Percentiles rank a stretch among this genome's conserved stretches.
These are phyloP conservation scores for Raffaelea ambrosiae DNA, from an alignment of 2,329 filamentous ascomycete genomes.

Conservation along the genomic window DNA sequence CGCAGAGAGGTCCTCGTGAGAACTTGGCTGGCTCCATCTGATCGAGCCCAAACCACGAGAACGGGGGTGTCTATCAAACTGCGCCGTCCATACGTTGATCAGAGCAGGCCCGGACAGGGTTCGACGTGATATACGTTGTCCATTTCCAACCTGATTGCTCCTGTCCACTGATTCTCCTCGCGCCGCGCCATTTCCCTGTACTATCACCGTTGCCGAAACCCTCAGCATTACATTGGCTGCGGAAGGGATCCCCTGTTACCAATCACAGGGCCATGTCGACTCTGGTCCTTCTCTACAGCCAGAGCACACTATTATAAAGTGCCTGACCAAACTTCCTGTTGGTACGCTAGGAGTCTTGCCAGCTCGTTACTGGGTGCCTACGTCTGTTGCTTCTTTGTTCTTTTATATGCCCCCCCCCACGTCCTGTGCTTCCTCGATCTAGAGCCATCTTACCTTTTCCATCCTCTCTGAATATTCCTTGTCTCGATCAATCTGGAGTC, in stretches of 20 bases:
- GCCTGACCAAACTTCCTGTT: no score
- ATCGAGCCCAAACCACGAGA: no score
- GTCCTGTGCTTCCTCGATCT: not conserved
- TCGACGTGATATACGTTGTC: no score
- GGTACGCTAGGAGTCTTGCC: no score
- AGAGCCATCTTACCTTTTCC: not conserved
- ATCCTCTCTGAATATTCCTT: not conserved
- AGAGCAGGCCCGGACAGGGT: no score
- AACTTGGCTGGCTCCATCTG: no score
- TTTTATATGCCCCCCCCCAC: not conserved
- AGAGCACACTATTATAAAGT: conserved; percentile 4
- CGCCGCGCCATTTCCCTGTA: not conserved
- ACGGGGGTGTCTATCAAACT: no score
- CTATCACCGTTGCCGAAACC: not conserved
- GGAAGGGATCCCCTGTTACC: conserved; percentile 1
- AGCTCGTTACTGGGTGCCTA: not conserved
- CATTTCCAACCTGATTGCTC: no score
- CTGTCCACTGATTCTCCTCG: not conserved
- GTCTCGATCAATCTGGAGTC: no score
- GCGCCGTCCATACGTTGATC: no score
- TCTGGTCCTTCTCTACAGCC: not conserved
- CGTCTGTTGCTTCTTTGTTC: not conserved
- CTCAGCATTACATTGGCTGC: conserved; percentile 6
- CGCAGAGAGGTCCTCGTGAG: no score
- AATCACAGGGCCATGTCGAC: conserved; percentile 9